Evolutionary conservation across 768 basidiomycete genomes (phyloP).

Genomic region (Psilocybe cubensis): DNA sequence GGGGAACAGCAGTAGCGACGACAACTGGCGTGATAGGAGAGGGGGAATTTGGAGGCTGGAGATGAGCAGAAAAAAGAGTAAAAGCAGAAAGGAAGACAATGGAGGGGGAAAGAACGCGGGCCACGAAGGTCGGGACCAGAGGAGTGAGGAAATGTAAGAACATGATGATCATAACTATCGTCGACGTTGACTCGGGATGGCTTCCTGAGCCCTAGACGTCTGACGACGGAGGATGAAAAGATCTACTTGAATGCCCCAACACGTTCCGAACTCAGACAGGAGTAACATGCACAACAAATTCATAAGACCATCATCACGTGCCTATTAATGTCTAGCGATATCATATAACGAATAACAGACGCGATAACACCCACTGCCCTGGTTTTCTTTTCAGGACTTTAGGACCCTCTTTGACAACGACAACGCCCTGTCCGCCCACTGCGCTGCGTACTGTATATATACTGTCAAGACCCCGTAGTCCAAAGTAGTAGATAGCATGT

Average conservation of each 20-base stretch:
- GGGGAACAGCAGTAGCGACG: constrained; percentile 71
- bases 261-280: constrained; percentile 7
- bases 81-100: constrained; percentile 64
- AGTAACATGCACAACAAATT: not conserved
- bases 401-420: not conserved
- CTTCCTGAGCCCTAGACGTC: constrained; percentile 19
- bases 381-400: too few relatives aligned
- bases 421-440: not conserved
- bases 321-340: not conserved
- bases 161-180: constrained; percentile 14
- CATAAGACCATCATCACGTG: constrained; percentile 7
- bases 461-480: not conserved
- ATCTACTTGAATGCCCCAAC: constrained; percentile 9
- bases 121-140: constrained; percentile 47
- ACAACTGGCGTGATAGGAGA: constrained; percentile 81
- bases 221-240: constrained; percentile 16
- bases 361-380: too few relatives aligned
- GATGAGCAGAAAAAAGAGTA: constrained; percentile 58
- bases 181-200: constrained; percentile 16
- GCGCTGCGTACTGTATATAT: not conserved
- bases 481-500: not conserved
- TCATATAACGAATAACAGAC: not conserved
- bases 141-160: constrained; percentile 12
- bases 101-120: constrained; percentile 71
- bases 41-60: constrained; percentile 47